Evolutionary conservation across 23 red algal genomes (phyloP), one percentile per base, ranked within the genome.

Genomic region (Gracilaria gracilis): DNA sequence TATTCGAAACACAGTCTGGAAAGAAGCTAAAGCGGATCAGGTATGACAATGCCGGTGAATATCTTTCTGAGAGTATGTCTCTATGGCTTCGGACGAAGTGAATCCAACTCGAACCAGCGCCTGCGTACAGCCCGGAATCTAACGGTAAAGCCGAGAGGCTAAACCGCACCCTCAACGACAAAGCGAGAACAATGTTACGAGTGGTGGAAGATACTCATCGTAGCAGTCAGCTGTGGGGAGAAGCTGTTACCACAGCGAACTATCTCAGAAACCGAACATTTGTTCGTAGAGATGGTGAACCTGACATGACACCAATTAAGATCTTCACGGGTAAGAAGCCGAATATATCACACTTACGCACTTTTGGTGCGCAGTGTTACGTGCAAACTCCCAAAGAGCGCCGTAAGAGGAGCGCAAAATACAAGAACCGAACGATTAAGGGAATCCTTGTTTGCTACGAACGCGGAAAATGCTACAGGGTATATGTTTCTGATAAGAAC

Each of bases 151-250:
- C 65, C 13, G 65, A 70, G 27, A 9, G 65, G 5, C 65, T 70
- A 16, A 70, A 70, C 17, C 65, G 65, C 28, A 70, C 27, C 17
- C 65, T 70, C 24, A 70, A 70, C 25, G 65, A 38, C 35, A 70
- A 70, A 38, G 65, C 65, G 4, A 2, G 65, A 7, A 46, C 11
- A 11, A 46, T 46, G 42, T 46, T 46, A 46, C 11, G 42, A 46
- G 11, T 11, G 42, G 11, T 46, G 4, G 42, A 46, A 4, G 42
- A 7, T 7, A 46, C 42, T 46, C n/a, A 4, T 46, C 42, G 42
- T 46, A 46, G 42, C 42, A 46, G 42, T 46, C 42, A 46, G 11
- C 11, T 46, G 42, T 11, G 11, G 42, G 42, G 5, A 7, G 42
- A 11, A 46, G 42, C 42, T 11, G 42, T 46, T 4, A 46, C 4